phyloP scores from a whole-genome alignment of 495 filamentous ascomycete species.

The Aspergillus biplanus region DNA sequence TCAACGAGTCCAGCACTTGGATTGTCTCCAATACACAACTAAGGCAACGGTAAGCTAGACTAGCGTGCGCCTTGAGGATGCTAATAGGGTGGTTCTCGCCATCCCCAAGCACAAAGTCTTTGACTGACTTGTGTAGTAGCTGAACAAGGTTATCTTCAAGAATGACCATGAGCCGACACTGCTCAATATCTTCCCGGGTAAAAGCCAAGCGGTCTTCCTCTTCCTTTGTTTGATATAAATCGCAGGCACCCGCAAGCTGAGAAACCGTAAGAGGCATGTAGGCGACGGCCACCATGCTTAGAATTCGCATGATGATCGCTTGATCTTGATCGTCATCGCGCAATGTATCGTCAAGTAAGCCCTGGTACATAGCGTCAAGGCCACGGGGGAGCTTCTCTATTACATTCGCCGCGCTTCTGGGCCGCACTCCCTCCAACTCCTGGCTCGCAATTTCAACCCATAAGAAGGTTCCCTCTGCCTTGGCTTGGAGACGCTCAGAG shows the following conservation, averaged over 20 bases:
- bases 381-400: conserved; percentile 21
- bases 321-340: neutral
- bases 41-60: neutral
- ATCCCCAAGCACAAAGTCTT: conserved; percentile 23
- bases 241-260: neutral
- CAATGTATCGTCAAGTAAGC: neutral
- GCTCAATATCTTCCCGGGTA: conserved; percentile 19
- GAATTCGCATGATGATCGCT: neutral
- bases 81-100: neutral
- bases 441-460: conserved; percentile 33
- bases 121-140: conserved; percentile 28
- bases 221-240: neutral
- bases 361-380: conserved; percentile 21
- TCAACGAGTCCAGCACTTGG: neutral
- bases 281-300: neutral
- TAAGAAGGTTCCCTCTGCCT: conserved; percentile 37
- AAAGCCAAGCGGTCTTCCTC: conserved; percentile 15
- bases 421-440: conserved; percentile 15
- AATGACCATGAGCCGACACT: conserved; percentile 23
- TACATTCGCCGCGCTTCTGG: conserved; percentile 19
- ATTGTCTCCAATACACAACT: neutral
- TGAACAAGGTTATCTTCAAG: conserved; percentile 16
- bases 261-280: neutral
- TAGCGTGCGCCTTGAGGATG: neutral
- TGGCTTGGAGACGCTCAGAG: conserved; percentile 25